These are phyloP conservation scores for Mariannaea sp. DNA, from an alignment of 2,329 filamentous ascomycete genomes.

Conservation along the genomic window DNA sequence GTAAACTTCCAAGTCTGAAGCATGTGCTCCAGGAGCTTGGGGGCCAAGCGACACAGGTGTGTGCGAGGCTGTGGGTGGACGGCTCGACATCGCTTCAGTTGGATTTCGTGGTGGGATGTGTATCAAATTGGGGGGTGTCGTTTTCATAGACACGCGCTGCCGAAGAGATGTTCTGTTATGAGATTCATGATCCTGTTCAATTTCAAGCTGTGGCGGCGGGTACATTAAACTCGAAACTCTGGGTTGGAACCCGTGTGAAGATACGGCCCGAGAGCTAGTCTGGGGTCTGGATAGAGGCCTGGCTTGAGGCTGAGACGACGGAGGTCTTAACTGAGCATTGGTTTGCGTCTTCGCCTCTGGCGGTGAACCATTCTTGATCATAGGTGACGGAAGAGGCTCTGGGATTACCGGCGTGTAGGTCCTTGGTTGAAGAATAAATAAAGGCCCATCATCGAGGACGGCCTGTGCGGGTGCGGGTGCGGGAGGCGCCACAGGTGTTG, in stretches of 20 bases:
- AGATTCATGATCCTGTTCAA: conserved; percentile 18
- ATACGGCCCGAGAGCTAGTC: conserved; percentile 10
- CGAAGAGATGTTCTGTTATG: conserved; percentile 54
- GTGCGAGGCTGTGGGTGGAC: conserved; percentile 41
- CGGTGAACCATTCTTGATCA: conserved; percentile 38
- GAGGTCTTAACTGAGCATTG: conserved; percentile 1
- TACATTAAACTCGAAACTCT: conserved; percentile 2
- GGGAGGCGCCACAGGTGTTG: too few relatives aligned
- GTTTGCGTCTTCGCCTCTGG: conserved; percentile 11
- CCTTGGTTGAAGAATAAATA: conserved; percentile 61
- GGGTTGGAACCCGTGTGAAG: conserved; percentile 27
- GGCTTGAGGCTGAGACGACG: conserved; percentile 20
- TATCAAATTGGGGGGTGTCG: conserved; percentile 57
- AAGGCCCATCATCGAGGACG: conserved; percentile 42
- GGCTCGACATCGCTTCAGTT: conserved; percentile 26
- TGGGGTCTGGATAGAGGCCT: conserved; percentile 23
- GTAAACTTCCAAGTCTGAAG: conserved; percentile 51
- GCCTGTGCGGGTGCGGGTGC: background rate
- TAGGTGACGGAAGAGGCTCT: conserved; percentile 54
- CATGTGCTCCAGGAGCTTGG: conserved; percentile 48
- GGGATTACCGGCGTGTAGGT: conserved; percentile 61
- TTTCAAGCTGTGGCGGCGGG: background rate
- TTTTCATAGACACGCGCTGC: conserved; percentile 59
- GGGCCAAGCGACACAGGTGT: conserved; percentile 40
- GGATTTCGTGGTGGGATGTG: conserved; percentile 52